phyloP scores from a whole-genome alignment of 2,329 filamentous ascomycete species.

The Talaromyces marneffei region DNA sequence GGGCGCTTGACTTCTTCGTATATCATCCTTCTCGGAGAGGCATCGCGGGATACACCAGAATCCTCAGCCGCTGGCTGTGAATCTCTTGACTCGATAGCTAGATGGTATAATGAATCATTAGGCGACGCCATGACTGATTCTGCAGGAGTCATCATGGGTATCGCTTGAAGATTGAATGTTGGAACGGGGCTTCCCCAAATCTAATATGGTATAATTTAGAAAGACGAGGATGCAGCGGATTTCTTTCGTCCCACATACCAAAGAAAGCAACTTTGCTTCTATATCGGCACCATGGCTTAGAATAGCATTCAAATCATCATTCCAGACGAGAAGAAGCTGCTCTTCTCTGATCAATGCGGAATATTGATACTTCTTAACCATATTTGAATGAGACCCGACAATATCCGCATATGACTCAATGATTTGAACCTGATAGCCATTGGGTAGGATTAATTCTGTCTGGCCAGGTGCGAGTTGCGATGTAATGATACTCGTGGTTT shows the following conservation, averaged over 20 bases:
- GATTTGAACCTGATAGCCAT: slow-evolving; percentile 43
- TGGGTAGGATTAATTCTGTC: slow-evolving; percentile 38
- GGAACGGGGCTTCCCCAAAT: slow-evolving; percentile 17
- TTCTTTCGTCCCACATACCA: slow-evolving; percentile 15
- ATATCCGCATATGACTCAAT: slow-evolving; percentile 41
- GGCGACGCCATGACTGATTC: slow-evolving; percentile 17
- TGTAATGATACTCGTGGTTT: slow-evolving; percentile 44
- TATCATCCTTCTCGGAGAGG: slow-evolving; percentile 6
- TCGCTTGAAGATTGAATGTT: slow-evolving; percentile 10
- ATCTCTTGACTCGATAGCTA: slow-evolving; percentile 26
- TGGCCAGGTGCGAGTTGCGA: slow-evolving; percentile 37
- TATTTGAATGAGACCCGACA: slow-evolving; percentile 32
- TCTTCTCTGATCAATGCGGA: slow-evolving; percentile 41
- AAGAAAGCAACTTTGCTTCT: slow-evolving; percentile 18
- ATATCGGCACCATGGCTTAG: slow-evolving; percentile 31
- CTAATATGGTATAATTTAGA: slow-evolving; percentile 11
- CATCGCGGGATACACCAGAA: neutral
- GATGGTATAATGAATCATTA: slow-evolving; percentile 15
- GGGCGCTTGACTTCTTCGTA: slow-evolving; percentile 19
- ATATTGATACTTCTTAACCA: slow-evolving; percentile 41
- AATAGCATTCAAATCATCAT: slow-evolving; percentile 38
- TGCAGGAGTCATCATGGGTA: slow-evolving; percentile 9
- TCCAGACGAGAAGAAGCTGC: slow-evolving; percentile 41
- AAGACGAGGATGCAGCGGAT: neutral
- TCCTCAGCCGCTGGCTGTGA: neutral